Percentiles rank a stretch among this genome's conserved stretches.
Conservation (phyloP, 2,329 filamentous ascomycete genomes). For the Cercospora sp. region DNA sequence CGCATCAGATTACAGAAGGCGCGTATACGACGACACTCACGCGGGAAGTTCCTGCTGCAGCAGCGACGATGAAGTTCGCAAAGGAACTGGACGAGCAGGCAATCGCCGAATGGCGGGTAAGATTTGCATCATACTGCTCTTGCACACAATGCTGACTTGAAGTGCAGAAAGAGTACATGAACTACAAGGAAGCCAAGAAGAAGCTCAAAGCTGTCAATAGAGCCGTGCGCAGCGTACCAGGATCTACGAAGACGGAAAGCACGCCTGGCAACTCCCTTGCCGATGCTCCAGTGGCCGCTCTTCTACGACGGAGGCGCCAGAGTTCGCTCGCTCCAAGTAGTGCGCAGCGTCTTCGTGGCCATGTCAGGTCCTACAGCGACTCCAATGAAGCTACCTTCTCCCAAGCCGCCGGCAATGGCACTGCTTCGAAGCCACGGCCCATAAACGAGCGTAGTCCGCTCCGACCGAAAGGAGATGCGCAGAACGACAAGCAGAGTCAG, state of each 20-base stretch:
- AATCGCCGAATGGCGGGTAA: conserved; percentile 84
- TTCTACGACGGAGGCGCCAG: conserved; percentile 13
- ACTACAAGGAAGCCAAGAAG: conserved; percentile 67
- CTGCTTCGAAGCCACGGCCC: neutral
- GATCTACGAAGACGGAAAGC: conserved; percentile 4
- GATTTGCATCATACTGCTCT: neutral
- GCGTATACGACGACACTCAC: neutral
- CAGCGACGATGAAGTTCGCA: conserved; percentile 12
- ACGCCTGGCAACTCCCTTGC: conserved; percentile 19
- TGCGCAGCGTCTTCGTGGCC: neutral
- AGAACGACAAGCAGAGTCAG: conserved; percentile 12
- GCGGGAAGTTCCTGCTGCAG: neutral
- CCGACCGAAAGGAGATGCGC: conserved; percentile 15
- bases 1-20: neutral
- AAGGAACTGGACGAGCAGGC: conserved; percentile 78
- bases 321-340: conserved; percentile 4
- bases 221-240: conserved; percentile 17
- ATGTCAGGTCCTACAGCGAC: conserved; percentile 19
- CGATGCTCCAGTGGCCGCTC: conserved; percentile 20
- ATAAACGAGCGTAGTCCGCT: conserved; percentile 38
- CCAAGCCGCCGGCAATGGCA: neutral
- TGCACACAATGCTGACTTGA: neutral
- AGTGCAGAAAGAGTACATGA: conserved; percentile 70
- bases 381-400: conserved; percentile 5
- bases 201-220: conserved; percentile 16